Evolutionary conservation across 2,329 filamentous ascomycete species (phyloP).

Genomic region (Fragosphaeria purpurea): DNA sequence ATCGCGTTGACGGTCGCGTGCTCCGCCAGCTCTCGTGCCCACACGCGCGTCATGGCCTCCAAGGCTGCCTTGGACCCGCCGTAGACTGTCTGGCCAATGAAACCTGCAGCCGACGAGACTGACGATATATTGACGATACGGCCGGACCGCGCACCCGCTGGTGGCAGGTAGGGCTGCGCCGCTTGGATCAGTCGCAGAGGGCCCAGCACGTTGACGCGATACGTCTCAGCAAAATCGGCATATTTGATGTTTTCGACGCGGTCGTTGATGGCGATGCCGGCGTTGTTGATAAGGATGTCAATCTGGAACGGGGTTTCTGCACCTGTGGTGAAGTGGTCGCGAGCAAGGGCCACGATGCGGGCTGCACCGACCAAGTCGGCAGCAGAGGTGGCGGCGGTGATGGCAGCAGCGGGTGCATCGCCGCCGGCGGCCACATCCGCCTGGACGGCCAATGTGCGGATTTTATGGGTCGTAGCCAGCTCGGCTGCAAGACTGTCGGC

Average conservation of each 20-base stretch:
- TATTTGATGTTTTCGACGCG: conserved; percentile 50
- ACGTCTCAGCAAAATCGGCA: conserved; percentile 60
- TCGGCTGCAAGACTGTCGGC: conserved; percentile 53
- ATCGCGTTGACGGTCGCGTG: conserved; percentile 46
- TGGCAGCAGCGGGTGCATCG: conserved; percentile 49
- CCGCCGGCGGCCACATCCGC: conserved; percentile 58
- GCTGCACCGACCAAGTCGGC: conserved; percentile 37
- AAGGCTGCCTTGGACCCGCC: conserved; percentile 48
- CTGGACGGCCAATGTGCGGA: conserved; percentile 54
- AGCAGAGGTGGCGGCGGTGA: conserved; percentile 49
- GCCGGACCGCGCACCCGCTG: conserved; percentile 54
- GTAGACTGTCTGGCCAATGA: conserved; percentile 46
- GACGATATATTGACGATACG: conserved; percentile 47
- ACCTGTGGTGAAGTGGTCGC: conserved; percentile 43
- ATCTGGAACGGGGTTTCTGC: conserved; percentile 45
- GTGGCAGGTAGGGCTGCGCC: conserved; percentile 56
- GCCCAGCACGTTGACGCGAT: conserved; percentile 72
- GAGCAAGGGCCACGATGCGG: conserved; percentile 29
- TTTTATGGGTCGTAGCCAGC: conserved; percentile 46
- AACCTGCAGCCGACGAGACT: conserved; percentile 42
- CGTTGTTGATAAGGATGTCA: conserved; percentile 84
- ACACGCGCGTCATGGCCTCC: conserved; percentile 50
- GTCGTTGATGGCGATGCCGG: conserved; percentile 60
- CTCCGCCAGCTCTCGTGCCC: conserved; percentile 46
- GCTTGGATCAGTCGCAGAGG: conserved; percentile 71